Conservation (phyloP, 345 rosid species). For the Sisymbrium irio region DNA sequence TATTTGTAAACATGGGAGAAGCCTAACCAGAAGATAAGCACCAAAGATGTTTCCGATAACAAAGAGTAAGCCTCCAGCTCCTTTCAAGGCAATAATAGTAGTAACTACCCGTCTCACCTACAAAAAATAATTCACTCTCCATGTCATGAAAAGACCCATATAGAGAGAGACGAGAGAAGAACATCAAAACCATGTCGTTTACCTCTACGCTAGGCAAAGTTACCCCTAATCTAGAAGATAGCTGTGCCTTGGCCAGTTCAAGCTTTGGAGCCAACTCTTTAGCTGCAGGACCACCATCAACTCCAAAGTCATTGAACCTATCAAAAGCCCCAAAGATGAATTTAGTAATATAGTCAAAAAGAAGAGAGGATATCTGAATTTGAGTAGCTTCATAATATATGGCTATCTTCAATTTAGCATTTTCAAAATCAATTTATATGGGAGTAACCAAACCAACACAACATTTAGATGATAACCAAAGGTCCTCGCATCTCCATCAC, state of each 20-base stretch:
- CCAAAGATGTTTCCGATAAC: conserved; percentile 71
- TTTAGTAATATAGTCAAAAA: neutral
- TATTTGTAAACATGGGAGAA: neutral
- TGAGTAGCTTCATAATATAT: neutral
- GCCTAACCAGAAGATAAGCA: conserved; percentile 72
- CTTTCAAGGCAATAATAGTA: conserved; percentile 48
- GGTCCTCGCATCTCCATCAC: neutral
- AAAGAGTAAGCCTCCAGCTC: conserved; percentile 75
- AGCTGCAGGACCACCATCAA: conserved; percentile 88
- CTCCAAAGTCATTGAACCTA: conserved; percentile 63
- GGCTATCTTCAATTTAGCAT: neutral
- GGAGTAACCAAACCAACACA: neutral
- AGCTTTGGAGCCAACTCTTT: conserved; percentile 72
- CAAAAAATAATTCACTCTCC: conserved; percentile 4
- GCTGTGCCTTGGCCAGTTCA: conserved; percentile 46
- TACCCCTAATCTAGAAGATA: conserved; percentile 53
- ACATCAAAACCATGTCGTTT: conserved; percentile 5
- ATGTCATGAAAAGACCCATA: neutral
- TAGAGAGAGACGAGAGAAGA: neutral
- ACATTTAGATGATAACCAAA: neutral
- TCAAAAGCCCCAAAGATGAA: neutral
- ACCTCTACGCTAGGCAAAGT: conserved; percentile 66
- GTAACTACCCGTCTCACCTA: conserved; percentile 58
- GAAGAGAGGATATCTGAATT: neutral
- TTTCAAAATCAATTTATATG: neutral